phyloP scores from a whole-genome alignment of 805 yeast species.

The Starmerella ratchasimensis region DNA sequence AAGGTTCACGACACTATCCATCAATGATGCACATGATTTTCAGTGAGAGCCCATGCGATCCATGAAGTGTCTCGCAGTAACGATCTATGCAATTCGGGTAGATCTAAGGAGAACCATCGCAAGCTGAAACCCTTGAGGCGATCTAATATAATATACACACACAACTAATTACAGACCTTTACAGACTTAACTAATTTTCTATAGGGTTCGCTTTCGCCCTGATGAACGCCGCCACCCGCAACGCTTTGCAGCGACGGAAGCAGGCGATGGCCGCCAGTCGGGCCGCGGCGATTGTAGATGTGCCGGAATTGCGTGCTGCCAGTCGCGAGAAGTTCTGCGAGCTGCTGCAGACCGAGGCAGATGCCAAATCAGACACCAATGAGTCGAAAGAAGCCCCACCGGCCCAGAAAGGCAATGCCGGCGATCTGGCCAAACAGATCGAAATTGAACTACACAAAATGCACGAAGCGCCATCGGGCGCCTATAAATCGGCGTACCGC shows the following conservation, averaged over 20 bases:
- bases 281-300: constrained; percentile 2
- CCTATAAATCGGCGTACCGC: constrained; percentile 24
- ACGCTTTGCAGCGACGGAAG: constrained; percentile 11
- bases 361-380: not conserved
- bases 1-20: too few relatives aligned
- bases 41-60: too few relatives aligned
- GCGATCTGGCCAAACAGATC: constrained; percentile 20
- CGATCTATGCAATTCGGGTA: too few relatives aligned
- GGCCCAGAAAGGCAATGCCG: too few relatives aligned
- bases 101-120: too few relatives aligned
- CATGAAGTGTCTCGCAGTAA: too few relatives aligned
- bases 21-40: too few relatives aligned
- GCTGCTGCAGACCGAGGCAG: constrained; percentile 3
- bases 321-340: constrained; percentile 13
- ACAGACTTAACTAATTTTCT: too few relatives aligned
- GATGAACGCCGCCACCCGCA: constrained; percentile 13
- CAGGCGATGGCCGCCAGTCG: not conserved
- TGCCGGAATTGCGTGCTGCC: constrained; percentile 13
- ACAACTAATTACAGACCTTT: too few relatives aligned
- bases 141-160: too few relatives aligned
- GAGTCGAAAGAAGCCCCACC: not conserved
- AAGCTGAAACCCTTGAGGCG: too few relatives aligned
- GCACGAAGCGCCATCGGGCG: constrained; percentile 14
- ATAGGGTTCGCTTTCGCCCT: too few relatives aligned
- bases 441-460: constrained; percentile 20